phyloP scores from a whole-genome alignment of 108 stramenopile species.

The Nannochloropsis salina region DNA sequence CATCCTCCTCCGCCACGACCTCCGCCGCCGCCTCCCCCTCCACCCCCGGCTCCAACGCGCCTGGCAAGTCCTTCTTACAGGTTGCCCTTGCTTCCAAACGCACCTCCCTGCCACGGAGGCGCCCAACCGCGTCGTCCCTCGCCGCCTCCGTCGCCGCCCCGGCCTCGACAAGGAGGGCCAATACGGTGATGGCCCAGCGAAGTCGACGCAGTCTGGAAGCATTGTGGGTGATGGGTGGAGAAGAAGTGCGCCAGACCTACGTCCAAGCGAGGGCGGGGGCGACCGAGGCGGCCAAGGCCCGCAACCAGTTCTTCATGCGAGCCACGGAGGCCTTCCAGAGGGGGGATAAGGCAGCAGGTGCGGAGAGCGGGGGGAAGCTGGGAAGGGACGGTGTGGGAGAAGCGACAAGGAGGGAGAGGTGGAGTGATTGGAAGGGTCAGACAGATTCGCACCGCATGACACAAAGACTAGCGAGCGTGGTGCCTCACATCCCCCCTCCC shows the following conservation, averaged over 20 bases:
- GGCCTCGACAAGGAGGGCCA: neutral
- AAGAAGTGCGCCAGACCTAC: neutral
- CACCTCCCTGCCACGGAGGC: neutral
- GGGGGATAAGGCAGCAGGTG: constrained; percentile 19
- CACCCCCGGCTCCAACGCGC: neutral
- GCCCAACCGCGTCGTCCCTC: neutral
- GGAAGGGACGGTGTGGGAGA: neutral
- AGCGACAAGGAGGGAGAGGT: neutral
- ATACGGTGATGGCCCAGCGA: neutral
- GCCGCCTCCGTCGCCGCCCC: neutral
- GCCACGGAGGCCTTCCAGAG: constrained; percentile 17
- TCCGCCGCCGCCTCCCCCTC: neutral
- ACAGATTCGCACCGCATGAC: no score
- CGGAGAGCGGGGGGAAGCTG: neutral
- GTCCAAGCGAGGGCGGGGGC: neutral
- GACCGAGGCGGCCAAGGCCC: neutral
- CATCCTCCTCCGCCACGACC: neutral
- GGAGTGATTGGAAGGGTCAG: neutral
- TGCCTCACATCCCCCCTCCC: neutral
- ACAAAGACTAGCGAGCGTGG: no score
- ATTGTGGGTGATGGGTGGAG: neutral
- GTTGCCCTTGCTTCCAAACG: neutral
- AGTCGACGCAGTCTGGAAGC: neutral
- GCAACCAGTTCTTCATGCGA: neutral
- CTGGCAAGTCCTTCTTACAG: constrained; percentile 5